phyloP scores from a whole-genome alignment of 441 rosid species.

The Raphanus hybrid region DNA sequence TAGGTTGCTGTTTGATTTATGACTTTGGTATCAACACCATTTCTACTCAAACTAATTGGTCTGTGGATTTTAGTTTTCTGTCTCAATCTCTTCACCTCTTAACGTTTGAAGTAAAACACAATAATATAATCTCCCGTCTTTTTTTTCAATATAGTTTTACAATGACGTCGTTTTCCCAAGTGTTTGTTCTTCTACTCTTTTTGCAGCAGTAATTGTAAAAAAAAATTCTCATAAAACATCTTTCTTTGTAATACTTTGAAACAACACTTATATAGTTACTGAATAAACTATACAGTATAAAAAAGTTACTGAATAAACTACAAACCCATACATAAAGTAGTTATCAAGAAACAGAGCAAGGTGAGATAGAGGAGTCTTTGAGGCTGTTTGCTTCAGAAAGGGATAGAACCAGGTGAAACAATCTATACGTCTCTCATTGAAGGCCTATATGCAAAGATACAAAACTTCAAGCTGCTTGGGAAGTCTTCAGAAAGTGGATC shows the following conservation, averaged over 20 bases:
- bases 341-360: constrained; percentile 55
- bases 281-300: neutral
- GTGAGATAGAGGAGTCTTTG: constrained; percentile 67
- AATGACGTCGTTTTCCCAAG: too few species aligned
- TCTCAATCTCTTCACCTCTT: too few species aligned
- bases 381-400: constrained; percentile 73
- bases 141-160: too few species aligned
- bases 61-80: too few species aligned
- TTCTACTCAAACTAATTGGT: too few species aligned
- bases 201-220: neutral
- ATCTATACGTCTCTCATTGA: constrained; percentile 61
- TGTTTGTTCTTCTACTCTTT: neutral
- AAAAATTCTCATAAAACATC: neutral
- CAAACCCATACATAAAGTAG: constrained; percentile 57
- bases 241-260: neutral
- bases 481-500: constrained; percentile 54
- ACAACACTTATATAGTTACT: neutral
- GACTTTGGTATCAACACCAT: neutral
- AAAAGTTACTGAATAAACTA: neutral
- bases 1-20: neutral
- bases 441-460: constrained; percentile 70
- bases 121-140: too few species aligned
- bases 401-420: constrained; percentile 56
- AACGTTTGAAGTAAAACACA: too few species aligned
- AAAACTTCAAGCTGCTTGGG: constrained; percentile 58